Evolutionary conservation across 2,329 filamentous ascomycete species (phyloP), one percentile per base, ranked within the genome.

Genomic region (Penicillium sp.): DNA sequence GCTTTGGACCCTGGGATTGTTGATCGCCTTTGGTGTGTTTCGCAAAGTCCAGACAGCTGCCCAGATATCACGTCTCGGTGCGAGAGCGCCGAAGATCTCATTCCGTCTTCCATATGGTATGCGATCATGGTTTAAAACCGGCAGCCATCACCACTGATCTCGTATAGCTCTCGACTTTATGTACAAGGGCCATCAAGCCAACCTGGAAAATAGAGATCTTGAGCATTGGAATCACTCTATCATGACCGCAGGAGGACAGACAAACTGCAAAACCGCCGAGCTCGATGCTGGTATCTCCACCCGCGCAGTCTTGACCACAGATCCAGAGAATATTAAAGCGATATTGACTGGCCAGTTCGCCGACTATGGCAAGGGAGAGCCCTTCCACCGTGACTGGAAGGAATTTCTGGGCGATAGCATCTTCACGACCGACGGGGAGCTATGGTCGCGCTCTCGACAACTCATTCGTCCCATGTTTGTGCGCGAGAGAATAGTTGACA

Each of bases 291-390:
- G 58, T 2, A 41, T 62, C 17, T 56, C 54, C 4, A 52, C 47
- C 10, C 77, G 84, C n/a, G 18, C 5, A 22, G 18, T 93, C 42
- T 74, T 92, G 55, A 95, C 89, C 0, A 76, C 77, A 4, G 87
- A 95, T 50, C 84, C 84, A 0, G 86, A 93, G 55, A 95, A 95
- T 58, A 84, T 94, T 68, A 94, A 95, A 62, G 85, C 89, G 4
- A 74, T 95, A 14, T 71, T 95, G n/a, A 85, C 88, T 0, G 84
- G 82, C 1, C 86, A 95, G 57, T 95, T 95, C 57, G 66, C 67
- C 27, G 85, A 94, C 56, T 95, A 81, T 57, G 89, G 88, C 47
- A 95, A 95, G 65, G 88, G 88, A 6, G 52, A 64, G 35, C 22
- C 54, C 14, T 94, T 94, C 66, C 82, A 89, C 52, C 51, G 64